Conservation (phyloP, 495 filamentous ascomycete species). For the Sabuloglossum arenarium region DNA sequence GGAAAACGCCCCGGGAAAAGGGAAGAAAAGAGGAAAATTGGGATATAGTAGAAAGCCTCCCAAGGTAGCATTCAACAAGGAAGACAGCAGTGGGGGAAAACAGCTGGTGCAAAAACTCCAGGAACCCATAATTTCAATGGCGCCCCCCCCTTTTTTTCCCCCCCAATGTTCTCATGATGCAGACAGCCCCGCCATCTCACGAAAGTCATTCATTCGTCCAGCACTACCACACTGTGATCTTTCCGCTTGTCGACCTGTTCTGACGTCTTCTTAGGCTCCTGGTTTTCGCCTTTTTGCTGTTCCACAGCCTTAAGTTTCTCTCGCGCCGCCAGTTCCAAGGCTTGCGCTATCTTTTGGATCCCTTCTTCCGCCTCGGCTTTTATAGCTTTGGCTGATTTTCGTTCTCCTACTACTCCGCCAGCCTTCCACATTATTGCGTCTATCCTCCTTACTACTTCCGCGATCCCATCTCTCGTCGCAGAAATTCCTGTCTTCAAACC, state of each 20-base stretch:
- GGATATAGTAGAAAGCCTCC: too few relatives aligned
- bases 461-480: conserved; percentile 7
- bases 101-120: too few relatives aligned
- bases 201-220: conserved; percentile 1
- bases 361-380: neutral
- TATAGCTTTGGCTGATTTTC: neutral
- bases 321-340: neutral
- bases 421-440: neutral
- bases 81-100: too few relatives aligned
- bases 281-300: neutral
- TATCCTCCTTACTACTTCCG: conserved; percentile 1
- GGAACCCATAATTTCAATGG: too few relatives aligned
- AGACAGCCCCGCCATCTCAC: too few relatives aligned
- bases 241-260: neutral
- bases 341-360: neutral
- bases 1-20: too few relatives aligned
- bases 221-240: neutral
- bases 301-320: neutral
- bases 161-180: too few relatives aligned
- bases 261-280: neutral
- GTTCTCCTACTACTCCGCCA: neutral
- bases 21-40: too few relatives aligned
- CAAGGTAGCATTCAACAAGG: too few relatives aligned
- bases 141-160: too few relatives aligned
- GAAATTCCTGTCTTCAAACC: conserved; percentile 15